Base-by-base conservation (phyloP, 139 green algal species). In the Monoraphidium neglectum region DNA sequence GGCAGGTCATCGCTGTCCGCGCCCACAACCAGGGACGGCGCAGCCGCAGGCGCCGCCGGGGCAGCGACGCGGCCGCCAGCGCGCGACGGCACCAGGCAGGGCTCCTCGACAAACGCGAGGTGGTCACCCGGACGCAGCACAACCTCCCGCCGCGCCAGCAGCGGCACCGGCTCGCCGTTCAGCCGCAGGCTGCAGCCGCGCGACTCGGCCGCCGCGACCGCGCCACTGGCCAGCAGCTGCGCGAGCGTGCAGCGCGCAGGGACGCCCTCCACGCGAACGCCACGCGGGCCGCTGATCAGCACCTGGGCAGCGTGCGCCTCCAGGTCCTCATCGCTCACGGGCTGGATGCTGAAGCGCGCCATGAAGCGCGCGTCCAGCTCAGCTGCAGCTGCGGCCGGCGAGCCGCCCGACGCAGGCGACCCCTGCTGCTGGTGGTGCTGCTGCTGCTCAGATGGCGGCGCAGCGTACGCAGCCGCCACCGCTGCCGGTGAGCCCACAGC, bases 341-440 rank as follows among this genome's bases (percentile, higher is more conserved):
- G 73, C 62, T 66, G 63, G 61, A 79, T 72, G 35, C 73, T 38
- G 51, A 79, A 79, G 30, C 73, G 53, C 28, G 63, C 63, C 26
- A 54, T 64, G 54, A 79, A 79, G 13, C 54, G 51, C 33, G 71
- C 57, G 3, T 59, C 54, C 26, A 77, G 37, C n/a, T 68, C 70
- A 32, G 71, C 51, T 35, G 69, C 69, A 3, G 63, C 15, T 4
- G 69, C 72, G 57, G 61, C 60, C 54, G 37, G 56, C 8, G 56
- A 32, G 26, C 26, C 26, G 24, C n/a, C n/a, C n/a, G n/a, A n/a
- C n/a, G n/a, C n/a, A n/a, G n/a, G n/a, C n/a, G n/a, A n/a, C n/a
- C 6, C 28, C 61, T 32, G 33, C 6, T 2, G 30, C 59, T n/a
- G n/a, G n/a, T n/a, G n/a, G 32, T 13, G 47, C 37, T 49, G 68